Conservation (phyloP, 1,139 yeast species). For the Suhomyces anneliseae region DNA sequence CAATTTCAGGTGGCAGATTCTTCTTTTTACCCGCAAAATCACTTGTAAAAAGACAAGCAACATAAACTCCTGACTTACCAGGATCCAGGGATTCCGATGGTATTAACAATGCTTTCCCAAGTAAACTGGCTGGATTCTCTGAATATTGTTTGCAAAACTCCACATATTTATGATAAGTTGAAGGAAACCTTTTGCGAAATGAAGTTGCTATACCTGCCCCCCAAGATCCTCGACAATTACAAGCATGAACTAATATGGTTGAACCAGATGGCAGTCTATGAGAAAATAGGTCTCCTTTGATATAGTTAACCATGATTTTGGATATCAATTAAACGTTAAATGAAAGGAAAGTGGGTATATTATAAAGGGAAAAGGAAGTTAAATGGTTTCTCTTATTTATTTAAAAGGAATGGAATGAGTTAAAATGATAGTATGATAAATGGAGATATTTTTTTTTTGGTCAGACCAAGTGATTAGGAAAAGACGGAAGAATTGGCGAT, state of each 20-base stretch:
- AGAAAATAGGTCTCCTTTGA: slow-evolving; percentile 60
- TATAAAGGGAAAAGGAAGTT: too few relatives aligned
- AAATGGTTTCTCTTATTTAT: background rate
- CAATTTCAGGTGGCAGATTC: slow-evolving; percentile 38
- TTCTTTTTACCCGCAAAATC: slow-evolving; percentile 38
- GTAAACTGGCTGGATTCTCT: slow-evolving; percentile 30
- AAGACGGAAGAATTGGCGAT: background rate
- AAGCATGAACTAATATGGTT: slow-evolving; percentile 65
- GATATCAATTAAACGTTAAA: background rate
- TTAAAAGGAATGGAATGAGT: background rate
- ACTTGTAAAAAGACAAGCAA: slow-evolving; percentile 73
- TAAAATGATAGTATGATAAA: background rate
- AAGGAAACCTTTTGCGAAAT: slow-evolving; percentile 52
- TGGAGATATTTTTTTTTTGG: background rate
- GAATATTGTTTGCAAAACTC: slow-evolving; percentile 44
- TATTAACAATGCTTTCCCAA: slow-evolving; percentile 57
- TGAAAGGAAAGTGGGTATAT: background rate
- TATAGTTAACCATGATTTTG: slow-evolving; percentile 39
- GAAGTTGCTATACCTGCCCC: slow-evolving; percentile 77
- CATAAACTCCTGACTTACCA: slow-evolving; percentile 30
- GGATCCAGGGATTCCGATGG: slow-evolving; percentile 30
- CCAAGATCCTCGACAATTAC: slow-evolving; percentile 80
- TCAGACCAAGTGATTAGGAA: background rate
- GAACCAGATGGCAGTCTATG: slow-evolving; percentile 26
- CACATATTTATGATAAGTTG: slow-evolving; percentile 47